Conservation (phyloP, 192 early-diverging fungal genomes). For the Radiomyces spectabilis region DNA sequence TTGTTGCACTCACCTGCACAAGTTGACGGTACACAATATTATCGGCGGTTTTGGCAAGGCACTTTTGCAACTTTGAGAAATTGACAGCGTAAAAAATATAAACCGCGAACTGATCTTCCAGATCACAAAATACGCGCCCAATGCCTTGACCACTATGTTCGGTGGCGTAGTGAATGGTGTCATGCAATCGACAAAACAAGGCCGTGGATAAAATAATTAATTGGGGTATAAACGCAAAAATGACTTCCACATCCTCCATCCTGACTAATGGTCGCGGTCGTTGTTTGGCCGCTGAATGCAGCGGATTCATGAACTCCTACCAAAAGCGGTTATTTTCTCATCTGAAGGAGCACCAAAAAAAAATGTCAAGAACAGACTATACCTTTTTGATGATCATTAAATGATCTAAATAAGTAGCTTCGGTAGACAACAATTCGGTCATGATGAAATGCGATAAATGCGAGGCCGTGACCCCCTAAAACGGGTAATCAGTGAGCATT, state of each 20-base stretch:
- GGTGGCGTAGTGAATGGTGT: neutral
- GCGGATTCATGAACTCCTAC: conserved; percentile 37
- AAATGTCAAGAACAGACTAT: neutral
- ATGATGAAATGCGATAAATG: conserved; percentile 35
- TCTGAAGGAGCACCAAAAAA: neutral
- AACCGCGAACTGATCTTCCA: conserved; percentile 27
- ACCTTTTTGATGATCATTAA: conserved; percentile 40
- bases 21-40: conserved; percentile 27
- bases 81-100: conserved; percentile 31
- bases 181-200: conserved; percentile 11
- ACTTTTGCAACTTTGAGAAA: conserved; percentile 17
- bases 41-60: conserved; percentile 14
- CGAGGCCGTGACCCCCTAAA: no score
- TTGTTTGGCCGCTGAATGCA: conserved; percentile 17
- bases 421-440: conserved; percentile 43
- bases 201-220: conserved; percentile 24
- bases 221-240: conserved; percentile 31
- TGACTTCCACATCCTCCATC: conserved; percentile 21
- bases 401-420: conserved; percentile 40
- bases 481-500: no score
- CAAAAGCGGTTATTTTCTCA: neutral
- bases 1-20: conserved; percentile 15
- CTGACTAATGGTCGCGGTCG: conserved; percentile 21
- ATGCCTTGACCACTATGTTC: neutral
- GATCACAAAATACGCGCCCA: conserved; percentile 25